Conservation (phyloP, 345 rosid species). For the Adansonia digitata region DNA sequence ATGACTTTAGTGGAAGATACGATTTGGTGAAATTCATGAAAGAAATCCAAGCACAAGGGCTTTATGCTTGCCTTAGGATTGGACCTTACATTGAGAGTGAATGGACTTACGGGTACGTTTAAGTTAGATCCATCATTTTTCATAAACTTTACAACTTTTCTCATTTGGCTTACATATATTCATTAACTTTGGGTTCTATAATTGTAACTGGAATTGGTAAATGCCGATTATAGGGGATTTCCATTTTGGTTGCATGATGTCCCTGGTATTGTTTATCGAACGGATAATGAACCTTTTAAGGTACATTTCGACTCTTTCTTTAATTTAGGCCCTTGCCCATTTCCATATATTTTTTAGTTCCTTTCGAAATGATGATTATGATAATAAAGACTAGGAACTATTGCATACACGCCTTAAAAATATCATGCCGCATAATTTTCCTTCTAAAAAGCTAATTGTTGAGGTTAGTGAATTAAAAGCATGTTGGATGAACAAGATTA, state of each 20-base stretch:
- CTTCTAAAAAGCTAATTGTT: too few relatives aligned
- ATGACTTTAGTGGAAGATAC: slow-evolving; percentile 72
- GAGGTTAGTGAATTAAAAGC: too few relatives aligned
- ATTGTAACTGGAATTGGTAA: background rate
- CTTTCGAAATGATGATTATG: background rate
- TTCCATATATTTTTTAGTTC: background rate
- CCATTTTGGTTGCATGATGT: slow-evolving; percentile 88
- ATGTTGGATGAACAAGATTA: too few relatives aligned
- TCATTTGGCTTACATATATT: background rate
- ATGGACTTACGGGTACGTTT: slow-evolving; percentile 86
- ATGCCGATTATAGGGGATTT: slow-evolving; percentile 47
- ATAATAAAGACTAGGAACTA: too few relatives aligned
- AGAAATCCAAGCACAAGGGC: slow-evolving; percentile 71
- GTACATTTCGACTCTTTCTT: background rate
- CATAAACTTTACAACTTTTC: background rate
- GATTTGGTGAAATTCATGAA: slow-evolving; percentile 73
- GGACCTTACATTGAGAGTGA: slow-evolving; percentile 86
- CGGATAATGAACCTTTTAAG: slow-evolving; percentile 82
- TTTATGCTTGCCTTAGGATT: slow-evolving; percentile 72
- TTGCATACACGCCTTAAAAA: too few relatives aligned
- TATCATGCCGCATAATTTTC: too few relatives aligned
- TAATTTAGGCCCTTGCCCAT: background rate
- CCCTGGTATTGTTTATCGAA: slow-evolving; percentile 63
- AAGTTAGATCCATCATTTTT: background rate
- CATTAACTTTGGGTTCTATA: background rate